Percentiles rank a stretch among this genome's conserved stretches.
These are phyloP conservation scores for Cardamine resedifolia DNA, from an alignment of 345 rosid species.

Conservation along the genomic window DNA sequence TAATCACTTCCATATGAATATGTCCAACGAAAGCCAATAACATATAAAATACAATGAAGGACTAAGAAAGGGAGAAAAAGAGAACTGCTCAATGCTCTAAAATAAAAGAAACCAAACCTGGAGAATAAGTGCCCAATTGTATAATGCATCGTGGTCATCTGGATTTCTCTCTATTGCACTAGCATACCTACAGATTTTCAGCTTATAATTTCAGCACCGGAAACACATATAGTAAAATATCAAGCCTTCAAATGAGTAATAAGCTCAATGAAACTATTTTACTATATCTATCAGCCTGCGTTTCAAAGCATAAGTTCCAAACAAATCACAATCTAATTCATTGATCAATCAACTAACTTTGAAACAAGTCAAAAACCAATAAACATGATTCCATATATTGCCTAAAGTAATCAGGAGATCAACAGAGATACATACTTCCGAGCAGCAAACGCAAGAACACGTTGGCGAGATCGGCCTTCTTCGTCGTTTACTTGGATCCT, in stretches of 20 bases:
- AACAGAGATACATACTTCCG: constrained; percentile 55
- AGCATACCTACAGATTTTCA: constrained; percentile 69
- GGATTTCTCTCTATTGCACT: constrained; percentile 86
- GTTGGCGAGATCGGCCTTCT: constrained; percentile 96
- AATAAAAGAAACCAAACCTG: constrained; percentile 57
- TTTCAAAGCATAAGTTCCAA: background rate
- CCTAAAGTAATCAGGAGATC: background rate
- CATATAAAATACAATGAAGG: background rate
- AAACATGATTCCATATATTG: background rate
- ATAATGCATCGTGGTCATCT: constrained; percentile 92
- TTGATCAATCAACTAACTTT: background rate
- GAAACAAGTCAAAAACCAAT: background rate
- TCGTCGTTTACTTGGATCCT: constrained; percentile 83
- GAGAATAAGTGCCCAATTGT: constrained; percentile 99
- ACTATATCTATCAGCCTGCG: constrained; percentile 2
- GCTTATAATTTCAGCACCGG: background rate
- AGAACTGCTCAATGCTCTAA: background rate
- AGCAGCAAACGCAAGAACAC: constrained; percentile 95
- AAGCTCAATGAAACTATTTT: constrained; percentile 1
- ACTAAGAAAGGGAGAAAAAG: background rate
- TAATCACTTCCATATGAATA: constrained; percentile 4
- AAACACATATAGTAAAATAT: constrained; percentile 20
- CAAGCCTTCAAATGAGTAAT: background rate
- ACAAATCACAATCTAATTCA: background rate
- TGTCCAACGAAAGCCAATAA: constrained; percentile 1